A percentile compares a stretch with the other conserved stretches of the same genome.
These are phyloP conservation scores for Arxiozyma heterogenica DNA, from an alignment of 1,139 yeast genomes.

Conservation along the genomic window DNA sequence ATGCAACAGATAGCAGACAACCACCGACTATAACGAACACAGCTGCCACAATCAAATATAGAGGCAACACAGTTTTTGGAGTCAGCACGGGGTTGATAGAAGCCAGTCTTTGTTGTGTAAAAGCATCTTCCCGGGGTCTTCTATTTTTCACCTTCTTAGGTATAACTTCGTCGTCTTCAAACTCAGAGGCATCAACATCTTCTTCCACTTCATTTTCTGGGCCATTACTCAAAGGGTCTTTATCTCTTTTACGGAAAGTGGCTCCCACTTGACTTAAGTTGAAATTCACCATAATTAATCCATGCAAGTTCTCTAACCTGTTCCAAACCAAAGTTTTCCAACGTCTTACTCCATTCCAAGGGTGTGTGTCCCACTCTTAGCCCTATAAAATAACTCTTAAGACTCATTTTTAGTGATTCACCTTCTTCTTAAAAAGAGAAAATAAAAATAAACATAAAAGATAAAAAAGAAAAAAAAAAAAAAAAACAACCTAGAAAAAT, in stretches of 20 bases:
- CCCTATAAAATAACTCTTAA: no score
- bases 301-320: not conserved
- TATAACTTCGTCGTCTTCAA: slow-evolving; percentile 28
- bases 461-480: no score
- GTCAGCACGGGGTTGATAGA: slow-evolving; percentile 76
- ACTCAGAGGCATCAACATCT: slow-evolving; percentile 30
- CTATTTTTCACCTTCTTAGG: slow-evolving; percentile 37
- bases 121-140: slow-evolving; percentile 59
- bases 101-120: slow-evolving; percentile 54
- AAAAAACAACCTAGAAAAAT: not conserved
- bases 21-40: slow-evolving; percentile 89
- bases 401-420: not conserved
- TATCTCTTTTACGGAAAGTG: slow-evolving; percentile 23
- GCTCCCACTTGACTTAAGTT: slow-evolving; percentile 18
- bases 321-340: not conserved
- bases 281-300: slow-evolving; percentile 11
- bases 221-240: slow-evolving; percentile 9
- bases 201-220: slow-evolving; percentile 20
- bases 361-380: not conserved
- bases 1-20: slow-evolving; percentile 76
- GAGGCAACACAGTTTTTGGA: slow-evolving; percentile 79
- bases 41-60: slow-evolving; percentile 66
- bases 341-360: not conserved
- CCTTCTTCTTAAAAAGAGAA: no score
- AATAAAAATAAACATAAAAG: no score